Conservation (phyloP, 164 flowering plant species). For the Magnolia changhungtana region DNA sequence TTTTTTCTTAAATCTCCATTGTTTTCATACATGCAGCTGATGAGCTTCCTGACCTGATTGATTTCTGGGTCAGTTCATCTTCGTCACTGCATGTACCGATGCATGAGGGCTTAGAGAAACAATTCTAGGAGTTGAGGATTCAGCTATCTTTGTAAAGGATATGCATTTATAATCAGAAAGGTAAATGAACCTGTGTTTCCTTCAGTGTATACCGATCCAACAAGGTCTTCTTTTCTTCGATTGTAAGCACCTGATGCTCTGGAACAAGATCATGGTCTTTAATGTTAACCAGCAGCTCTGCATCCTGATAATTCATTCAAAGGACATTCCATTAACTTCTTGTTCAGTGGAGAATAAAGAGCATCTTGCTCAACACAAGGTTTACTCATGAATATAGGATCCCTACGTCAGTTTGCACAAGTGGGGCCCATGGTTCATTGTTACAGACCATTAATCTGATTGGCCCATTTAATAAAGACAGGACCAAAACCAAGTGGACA, state of each 20-base stretch:
- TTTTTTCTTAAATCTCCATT: too few relatives aligned
- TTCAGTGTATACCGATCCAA: constrained; percentile 76
- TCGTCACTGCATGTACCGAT: too few relatives aligned
- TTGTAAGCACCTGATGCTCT: constrained; percentile 73
- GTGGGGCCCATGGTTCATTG: too few relatives aligned
- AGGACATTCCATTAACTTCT: too few relatives aligned
- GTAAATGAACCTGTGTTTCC: constrained; percentile 77
- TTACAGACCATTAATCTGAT: too few relatives aligned
- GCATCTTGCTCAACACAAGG: constrained; percentile 7
- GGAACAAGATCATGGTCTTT: constrained; percentile 87
- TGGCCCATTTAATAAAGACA: too few relatives aligned
- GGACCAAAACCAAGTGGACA: too few relatives aligned
- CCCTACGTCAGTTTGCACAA: too few relatives aligned
- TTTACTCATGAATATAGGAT: neutral
- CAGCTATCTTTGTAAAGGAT: neutral
- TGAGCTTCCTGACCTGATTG: too few relatives aligned
- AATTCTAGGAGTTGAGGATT: neutral
- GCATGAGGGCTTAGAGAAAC: neutral
- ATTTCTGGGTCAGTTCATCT: too few relatives aligned
- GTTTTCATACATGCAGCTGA: too few relatives aligned
- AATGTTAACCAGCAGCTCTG: constrained; percentile 75
- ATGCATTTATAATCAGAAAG: neutral
- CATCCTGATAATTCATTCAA: constrained; percentile 37
- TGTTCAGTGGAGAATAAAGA: too few relatives aligned
- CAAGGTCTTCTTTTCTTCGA: constrained; percentile 74